Evolutionary conservation across 768 basidiomycete genomes (phyloP).

Genomic region (Mycena epipterygia): DNA sequence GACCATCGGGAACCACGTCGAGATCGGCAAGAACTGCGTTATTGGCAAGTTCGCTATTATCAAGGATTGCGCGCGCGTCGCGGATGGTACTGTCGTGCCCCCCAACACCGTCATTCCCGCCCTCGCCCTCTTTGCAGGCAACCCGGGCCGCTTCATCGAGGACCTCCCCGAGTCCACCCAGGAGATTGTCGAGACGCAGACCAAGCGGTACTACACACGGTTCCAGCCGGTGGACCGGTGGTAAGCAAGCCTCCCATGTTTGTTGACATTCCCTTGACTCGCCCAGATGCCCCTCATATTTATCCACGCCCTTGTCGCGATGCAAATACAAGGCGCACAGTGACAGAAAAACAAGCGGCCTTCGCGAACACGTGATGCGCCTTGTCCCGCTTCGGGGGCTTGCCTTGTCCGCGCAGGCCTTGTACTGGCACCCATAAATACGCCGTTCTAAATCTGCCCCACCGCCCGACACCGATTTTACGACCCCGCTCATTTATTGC

Average conservation of each 20-base stretch:
- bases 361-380: constrained; percentile 14
- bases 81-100: constrained; percentile 91
- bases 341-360: constrained; percentile 1
- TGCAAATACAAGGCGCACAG: background rate
- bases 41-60: constrained; percentile 98
- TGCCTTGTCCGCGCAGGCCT: constrained; percentile 20
- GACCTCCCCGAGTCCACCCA: constrained; percentile 95
- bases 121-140: constrained; percentile 86
- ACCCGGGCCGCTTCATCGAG: constrained; percentile 87
- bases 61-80: constrained; percentile 93
- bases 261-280: background rate
- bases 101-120: constrained; percentile 95
- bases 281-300: background rate
- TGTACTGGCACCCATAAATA: constrained; percentile 26
- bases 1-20: constrained; percentile 92
- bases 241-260: background rate
- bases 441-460: constrained; percentile 14
- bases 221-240: constrained; percentile 74
- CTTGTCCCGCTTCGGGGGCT: constrained; percentile 17
- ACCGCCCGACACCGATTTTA: background rate
- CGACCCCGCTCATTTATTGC: constrained; percentile 21
- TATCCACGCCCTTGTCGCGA: background rate
- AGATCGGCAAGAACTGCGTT: constrained; percentile 96
- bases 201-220: constrained; percentile 87
- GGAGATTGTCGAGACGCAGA: constrained; percentile 88